Conservation (phyloP, 192 early-diverging fungal species). For the Backusella australiensis region DNA sequence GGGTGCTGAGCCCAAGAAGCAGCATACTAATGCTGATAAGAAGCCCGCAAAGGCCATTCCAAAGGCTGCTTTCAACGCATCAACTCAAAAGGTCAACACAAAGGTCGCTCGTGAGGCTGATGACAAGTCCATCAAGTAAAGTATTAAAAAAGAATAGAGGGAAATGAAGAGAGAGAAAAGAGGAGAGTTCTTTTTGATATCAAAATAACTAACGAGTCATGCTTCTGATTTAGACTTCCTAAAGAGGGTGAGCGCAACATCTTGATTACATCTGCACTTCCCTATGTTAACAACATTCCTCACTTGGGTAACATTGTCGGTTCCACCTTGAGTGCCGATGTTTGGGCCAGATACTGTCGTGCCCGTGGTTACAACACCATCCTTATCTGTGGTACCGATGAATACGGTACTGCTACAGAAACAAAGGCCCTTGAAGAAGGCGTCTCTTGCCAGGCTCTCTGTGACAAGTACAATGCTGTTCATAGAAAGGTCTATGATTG, state of each 20-base stretch:
- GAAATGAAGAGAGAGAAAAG: background rate
- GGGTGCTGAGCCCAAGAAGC: conserved; percentile 20
- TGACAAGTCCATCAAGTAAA: background rate
- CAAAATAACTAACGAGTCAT: background rate
- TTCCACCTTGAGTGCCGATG: conserved; percentile 97
- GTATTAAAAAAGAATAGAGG: background rate
- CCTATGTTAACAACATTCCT: conserved; percentile 99
- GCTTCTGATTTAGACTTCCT: conserved; percentile 38
- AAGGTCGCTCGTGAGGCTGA: background rate
- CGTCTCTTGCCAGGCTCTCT: conserved; percentile 85
- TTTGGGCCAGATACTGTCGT: conserved; percentile 91
- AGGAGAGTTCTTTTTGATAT: background rate
- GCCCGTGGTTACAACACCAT: conserved; percentile 86
- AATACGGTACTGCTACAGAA: conserved; percentile 99
- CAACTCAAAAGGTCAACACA: conserved; percentile 27
- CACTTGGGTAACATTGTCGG: conserved; percentile 99
- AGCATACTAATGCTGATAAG: conserved; percentile 2
- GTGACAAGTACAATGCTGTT: conserved; percentile 93
- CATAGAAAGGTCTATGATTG: conserved; percentile 91
- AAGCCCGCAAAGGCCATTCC: conserved; percentile 8
- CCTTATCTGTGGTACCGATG: conserved; percentile 96
- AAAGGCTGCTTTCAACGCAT: conserved; percentile 7
- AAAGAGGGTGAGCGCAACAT: conserved; percentile 77
- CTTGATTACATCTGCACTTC: conserved; percentile 93
- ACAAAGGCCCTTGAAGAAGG: conserved; percentile 96